Base-by-base conservation (phyloP, 73 alveolate genomes). In the Blepharisma japonicum region DNA sequence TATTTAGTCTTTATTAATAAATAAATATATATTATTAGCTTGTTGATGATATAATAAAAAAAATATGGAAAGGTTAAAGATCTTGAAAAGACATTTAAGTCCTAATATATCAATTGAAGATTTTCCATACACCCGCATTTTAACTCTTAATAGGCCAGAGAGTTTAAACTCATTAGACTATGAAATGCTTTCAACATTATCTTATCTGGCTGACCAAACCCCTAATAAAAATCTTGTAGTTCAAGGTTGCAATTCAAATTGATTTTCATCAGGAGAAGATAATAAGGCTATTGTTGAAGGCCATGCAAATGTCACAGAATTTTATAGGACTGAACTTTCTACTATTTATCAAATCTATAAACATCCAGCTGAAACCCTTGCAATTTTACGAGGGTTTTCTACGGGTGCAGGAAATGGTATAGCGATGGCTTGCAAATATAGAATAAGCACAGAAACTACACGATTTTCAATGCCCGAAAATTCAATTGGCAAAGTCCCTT, bases 401-500 rank as follows among this genome's bases (percentile, higher is more conserved):
- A 61, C 5, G 0, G 48, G 74, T 25, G 74, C 74, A 20, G 74
- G 74, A 20, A 61, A 61, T 25, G 74, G 74, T 5, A 8, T 61
- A 18, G 74, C 74, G 39, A 61, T 61, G 74, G 38, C 74, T 9
- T 61, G 74, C 74, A 61, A 61, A 25, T 61, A 18, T 25, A 61
- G 74, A 25, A 39, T 61, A 9, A 14, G 47, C 39, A 61, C 74
- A 9, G 18, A 14, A 20, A 61, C 49, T 9, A 61, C 74, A 1
- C 14, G 23, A 61, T 61, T 61, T 61, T 61, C 74, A 20, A 61
- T 61, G 74, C 74, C 74, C 0, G 74, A 61, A 25, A 61, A 61
- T 61, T 61, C 74, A 2, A 61, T 61, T 5, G 74, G 74, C 39
- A n/a, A 14, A 14, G 74, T 25, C 47, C 74, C 74, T 20, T n/a